Evolutionary conservation across 2,329 filamentous ascomycete genomes (phyloP).

Genomic region (Hypoxylon sp.): DNA sequence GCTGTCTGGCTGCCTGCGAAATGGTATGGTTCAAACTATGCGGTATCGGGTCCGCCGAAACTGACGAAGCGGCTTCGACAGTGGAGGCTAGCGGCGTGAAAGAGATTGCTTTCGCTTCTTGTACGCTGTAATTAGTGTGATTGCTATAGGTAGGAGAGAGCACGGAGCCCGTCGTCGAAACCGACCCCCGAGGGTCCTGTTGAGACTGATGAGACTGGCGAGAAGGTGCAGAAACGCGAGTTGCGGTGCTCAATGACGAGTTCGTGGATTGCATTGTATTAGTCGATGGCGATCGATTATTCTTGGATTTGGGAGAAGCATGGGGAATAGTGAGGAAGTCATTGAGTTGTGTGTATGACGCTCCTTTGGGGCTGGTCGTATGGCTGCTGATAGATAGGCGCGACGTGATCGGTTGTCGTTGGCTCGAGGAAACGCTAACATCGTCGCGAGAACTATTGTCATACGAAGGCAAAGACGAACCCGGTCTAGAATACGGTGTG

Average conservation of each 20-base stretch:
- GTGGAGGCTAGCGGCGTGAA: constrained; percentile 48
- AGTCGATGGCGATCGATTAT: constrained; percentile 36
- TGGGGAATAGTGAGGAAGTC: constrained; percentile 55
- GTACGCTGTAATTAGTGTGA: constrained; percentile 45
- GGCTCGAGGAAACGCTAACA: constrained; percentile 31
- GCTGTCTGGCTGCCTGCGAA: constrained; percentile 28
- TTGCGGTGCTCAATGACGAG: constrained; percentile 41
- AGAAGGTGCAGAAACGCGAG: constrained; percentile 29
- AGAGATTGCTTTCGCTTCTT: constrained; percentile 53
- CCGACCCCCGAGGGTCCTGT: constrained; percentile 50
- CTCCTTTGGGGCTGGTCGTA: constrained; percentile 50
- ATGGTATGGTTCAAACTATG: constrained; percentile 29
- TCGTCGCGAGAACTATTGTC: constrained; percentile 40
- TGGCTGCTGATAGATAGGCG: constrained; percentile 37
- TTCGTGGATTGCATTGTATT: constrained; percentile 38
- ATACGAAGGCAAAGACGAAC: constrained; percentile 47
- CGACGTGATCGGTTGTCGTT: constrained; percentile 24
- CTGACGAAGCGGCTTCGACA: constrained; percentile 38
- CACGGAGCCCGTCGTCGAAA: constrained; percentile 47
- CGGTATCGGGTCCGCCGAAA: constrained; percentile 27
- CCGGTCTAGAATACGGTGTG: constrained; percentile 45
- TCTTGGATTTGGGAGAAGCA: constrained; percentile 35
- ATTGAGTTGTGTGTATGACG: constrained; percentile 52
- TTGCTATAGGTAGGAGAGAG: constrained; percentile 45
- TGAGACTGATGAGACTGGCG: too few relatives aligned